These are phyloP conservation scores for Amesomyces nigricolor DNA, from an alignment of 2,329 filamentous ascomycete genomes.

Conservation along the genomic window DNA sequence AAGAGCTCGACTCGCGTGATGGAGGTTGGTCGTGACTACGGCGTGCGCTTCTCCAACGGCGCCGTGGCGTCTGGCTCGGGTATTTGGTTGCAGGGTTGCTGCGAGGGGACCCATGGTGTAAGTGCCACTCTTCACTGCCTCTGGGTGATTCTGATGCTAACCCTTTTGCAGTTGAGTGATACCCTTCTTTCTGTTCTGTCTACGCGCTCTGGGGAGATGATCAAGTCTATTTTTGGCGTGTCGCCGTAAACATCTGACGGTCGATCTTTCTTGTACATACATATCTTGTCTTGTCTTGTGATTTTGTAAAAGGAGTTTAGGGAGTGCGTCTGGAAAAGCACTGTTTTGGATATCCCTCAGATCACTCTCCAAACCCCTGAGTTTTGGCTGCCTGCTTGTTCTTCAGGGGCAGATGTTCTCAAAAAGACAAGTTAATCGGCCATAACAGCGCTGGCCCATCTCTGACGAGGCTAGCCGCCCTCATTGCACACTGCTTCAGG, in stretches of 20 bases:
- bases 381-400: too few species aligned
- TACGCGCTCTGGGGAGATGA: constrained; percentile 70
- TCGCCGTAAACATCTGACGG: constrained; percentile 10
- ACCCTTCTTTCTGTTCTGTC: constrained; percentile 74
- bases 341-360: too few species aligned
- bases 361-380: too few species aligned
- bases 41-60: constrained; percentile 62
- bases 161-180: constrained; percentile 61
- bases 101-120: constrained; percentile 86
- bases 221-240: constrained; percentile 63
- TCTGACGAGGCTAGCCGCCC: too few species aligned
- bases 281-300: not conserved
- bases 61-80: constrained; percentile 68
- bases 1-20: constrained; percentile 42
- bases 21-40: constrained; percentile 71
- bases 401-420: too few species aligned
- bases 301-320: constrained; percentile 6
- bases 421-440: too few species aligned
- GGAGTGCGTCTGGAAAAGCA: not conserved
- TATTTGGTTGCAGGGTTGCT: constrained; percentile 90
- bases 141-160: constrained; percentile 10
- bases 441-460: too few species aligned
- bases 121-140: constrained; percentile 37
- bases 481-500: too few species aligned
- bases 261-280: not conserved